phyloP scores from a whole-genome alignment of 78 protist genomes.

The Neovahlkampfia damariscottae region DNA sequence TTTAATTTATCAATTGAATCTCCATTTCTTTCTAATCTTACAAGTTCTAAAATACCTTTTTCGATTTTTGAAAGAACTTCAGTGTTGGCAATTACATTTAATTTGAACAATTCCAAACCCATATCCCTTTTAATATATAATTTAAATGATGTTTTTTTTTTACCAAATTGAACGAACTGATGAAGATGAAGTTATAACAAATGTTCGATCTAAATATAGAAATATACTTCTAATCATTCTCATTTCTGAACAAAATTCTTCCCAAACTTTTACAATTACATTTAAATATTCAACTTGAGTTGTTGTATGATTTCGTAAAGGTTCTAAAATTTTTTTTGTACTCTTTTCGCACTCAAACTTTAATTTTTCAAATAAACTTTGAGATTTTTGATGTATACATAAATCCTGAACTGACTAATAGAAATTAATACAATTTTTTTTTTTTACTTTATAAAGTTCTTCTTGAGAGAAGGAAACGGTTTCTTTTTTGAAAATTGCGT shows the following conservation, averaged over 20 bases:
- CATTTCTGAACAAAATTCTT: not conserved
- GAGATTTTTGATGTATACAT: constrained; percentile 22
- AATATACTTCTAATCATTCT: constrained; percentile 53
- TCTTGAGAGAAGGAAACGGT: not conserved
- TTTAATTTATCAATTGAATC: not conserved
- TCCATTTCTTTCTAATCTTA: constrained; percentile 54
- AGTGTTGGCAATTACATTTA: constrained; percentile 9
- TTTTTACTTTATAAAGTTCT: constrained; percentile 19
- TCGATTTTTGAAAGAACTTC: constrained; percentile 18
- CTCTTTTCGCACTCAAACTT: constrained; percentile 12
- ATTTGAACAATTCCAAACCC: constrained; percentile 54
- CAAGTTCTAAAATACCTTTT: constrained; percentile 27
- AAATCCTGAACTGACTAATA: constrained; percentile 22
- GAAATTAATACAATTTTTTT: not conserved
- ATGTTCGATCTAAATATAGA: constrained; percentile 67
- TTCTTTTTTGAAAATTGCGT: constrained; percentile 1
- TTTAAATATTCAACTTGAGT: not conserved
- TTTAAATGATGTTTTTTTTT: constrained; percentile 22
- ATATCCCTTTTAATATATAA: constrained; percentile 37
- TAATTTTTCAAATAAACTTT: not conserved
- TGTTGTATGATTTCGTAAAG: not conserved
- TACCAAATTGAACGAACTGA: not conserved
- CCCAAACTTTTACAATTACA: not conserved
- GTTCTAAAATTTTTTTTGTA: not conserved
- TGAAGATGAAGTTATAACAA: constrained; percentile 30